Evolutionary conservation across 2,329 filamentous ascomycete genomes (phyloP).

Genomic region (Epichloe amarillans): DNA sequence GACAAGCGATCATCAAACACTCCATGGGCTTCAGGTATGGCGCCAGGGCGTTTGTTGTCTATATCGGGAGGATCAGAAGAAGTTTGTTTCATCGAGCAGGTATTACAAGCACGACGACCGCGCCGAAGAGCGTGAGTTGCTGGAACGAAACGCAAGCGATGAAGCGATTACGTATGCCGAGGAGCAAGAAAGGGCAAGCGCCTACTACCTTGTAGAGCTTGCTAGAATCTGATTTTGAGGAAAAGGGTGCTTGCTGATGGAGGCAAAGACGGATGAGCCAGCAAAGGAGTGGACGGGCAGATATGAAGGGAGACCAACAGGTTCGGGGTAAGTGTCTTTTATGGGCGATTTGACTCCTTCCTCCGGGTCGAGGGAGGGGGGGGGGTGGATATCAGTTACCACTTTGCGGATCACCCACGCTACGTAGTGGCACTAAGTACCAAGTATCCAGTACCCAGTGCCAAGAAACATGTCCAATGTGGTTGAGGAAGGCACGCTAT

Average conservation of each 20-base stretch:
- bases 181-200: too few species aligned
- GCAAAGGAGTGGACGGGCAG: background rate
- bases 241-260: background rate
- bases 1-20: slow-evolving; percentile 21
- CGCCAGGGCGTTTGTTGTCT: slow-evolving; percentile 45
- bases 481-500: background rate
- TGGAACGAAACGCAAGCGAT: background rate
- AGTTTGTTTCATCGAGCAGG: slow-evolving; percentile 50
- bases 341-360: background rate
- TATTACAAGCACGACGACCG: slow-evolving; percentile 9
- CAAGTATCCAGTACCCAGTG: background rate
- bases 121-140: background rate
- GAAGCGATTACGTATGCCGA: background rate
- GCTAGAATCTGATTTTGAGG: background rate
- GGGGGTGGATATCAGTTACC: too few species aligned
- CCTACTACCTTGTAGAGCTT: too few species aligned
- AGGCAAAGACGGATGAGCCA: background rate
- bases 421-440: too few species aligned
- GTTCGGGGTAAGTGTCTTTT: background rate
- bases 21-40: slow-evolving; percentile 42
- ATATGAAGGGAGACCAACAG: background rate
- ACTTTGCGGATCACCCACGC: too few species aligned
- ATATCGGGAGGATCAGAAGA: slow-evolving; percentile 38
- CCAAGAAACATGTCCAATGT: background rate
- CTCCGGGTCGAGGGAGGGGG: too few species aligned